Evolutionary conservation across 2,329 filamentous ascomycete genomes (phyloP), one percentile per base, ranked within the genome.

Genomic region (Botrytis tulipae): DNA sequence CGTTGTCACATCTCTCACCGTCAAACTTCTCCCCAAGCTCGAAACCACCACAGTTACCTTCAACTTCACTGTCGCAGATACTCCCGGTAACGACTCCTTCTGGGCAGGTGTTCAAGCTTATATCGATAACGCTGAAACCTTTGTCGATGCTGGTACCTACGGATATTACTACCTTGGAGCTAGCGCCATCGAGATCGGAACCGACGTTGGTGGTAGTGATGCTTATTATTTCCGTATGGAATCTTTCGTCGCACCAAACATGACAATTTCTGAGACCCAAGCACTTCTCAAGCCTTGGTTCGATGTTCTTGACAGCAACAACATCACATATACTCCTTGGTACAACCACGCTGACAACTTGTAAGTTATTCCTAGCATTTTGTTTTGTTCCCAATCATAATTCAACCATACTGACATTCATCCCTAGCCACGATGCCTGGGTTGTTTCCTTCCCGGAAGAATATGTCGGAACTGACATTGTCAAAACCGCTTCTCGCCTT

Each of bases 1-100:
- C 0, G 84, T 91, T 2, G 84, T 91, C n/a, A 86, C 85, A 1
- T 89, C 87, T 0, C 80, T 91, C 51, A 90, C 88, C 0, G 79
- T 88, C n/a, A 85, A 86, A 74, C 86, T 86, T 0, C 83, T 85
- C 0, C 85, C 84, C 2, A 79, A 79, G 2, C 78, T 80, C 0
- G 79, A 80, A 0, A 82, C 82, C 0, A 77, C 80, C 1, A 80
- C 82, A 8, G 80, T 84, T 0, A 80, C 82, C 29, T 86, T 85
- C n/a, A 81, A 86, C 1, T 81, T 89, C 4, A 81, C 83, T 0
- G 85, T 85, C 29, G 83, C 86, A 70, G 81, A 86, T 8, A 83
- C 82, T 0, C 79, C 82, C 4, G 82, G 87, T 9, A 85, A 86
- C 0, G 79, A 81, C 0, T 80, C 88, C 0, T 84, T 85, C n/a